These are phyloP conservation scores for Harringtonia aguacate DNA, from an alignment of 2,329 filamentous ascomycete species.

Conservation along the genomic window DNA sequence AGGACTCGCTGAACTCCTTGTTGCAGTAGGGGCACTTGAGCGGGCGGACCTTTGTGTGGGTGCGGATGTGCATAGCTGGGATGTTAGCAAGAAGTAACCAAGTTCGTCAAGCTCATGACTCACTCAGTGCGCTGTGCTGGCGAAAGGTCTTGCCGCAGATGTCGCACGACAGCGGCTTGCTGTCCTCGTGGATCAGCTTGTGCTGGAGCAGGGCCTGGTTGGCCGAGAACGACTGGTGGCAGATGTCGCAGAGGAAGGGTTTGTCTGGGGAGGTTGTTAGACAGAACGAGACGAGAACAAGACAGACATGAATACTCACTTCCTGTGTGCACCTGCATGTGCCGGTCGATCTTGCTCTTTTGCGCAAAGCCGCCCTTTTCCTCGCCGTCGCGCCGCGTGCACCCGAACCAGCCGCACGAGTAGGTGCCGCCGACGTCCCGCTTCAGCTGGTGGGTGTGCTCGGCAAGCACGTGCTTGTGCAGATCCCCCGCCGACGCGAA, in stretches of 20 bases:
- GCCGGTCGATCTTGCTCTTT: constrained; percentile 52
- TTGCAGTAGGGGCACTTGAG: constrained; percentile 46
- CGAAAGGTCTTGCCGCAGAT: constrained; percentile 50
- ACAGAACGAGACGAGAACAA: not conserved
- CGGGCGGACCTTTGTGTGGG: constrained; percentile 55
- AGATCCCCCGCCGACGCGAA: constrained; percentile 37
- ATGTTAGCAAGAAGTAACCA: too few species aligned
- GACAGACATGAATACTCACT: constrained; percentile 30
- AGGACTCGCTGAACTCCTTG: constrained; percentile 53
- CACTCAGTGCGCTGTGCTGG: constrained; percentile 57
- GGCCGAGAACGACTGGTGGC: constrained; percentile 49
- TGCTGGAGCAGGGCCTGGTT: constrained; percentile 60
- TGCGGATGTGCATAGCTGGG: constrained; percentile 55
- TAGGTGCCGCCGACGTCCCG: constrained; percentile 35
- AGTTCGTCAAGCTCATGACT: constrained; percentile 15
- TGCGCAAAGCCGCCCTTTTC: constrained; percentile 40
- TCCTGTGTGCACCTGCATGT: constrained; percentile 55
- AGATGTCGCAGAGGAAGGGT: constrained; percentile 44
- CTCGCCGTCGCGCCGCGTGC: constrained; percentile 33
- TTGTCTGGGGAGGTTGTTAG: constrained; percentile 34
- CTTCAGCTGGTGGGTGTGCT: constrained; percentile 35
- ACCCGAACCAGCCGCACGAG: constrained; percentile 45
- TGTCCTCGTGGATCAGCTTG: constrained; percentile 53
- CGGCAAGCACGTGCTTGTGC: constrained; percentile 42
- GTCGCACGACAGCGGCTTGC: constrained; percentile 50